A percentile compares a stretch with the other conserved stretches of the same genome.
Conservation (phyloP, 257 asterid species). For the Solanum rostratum region DNA sequence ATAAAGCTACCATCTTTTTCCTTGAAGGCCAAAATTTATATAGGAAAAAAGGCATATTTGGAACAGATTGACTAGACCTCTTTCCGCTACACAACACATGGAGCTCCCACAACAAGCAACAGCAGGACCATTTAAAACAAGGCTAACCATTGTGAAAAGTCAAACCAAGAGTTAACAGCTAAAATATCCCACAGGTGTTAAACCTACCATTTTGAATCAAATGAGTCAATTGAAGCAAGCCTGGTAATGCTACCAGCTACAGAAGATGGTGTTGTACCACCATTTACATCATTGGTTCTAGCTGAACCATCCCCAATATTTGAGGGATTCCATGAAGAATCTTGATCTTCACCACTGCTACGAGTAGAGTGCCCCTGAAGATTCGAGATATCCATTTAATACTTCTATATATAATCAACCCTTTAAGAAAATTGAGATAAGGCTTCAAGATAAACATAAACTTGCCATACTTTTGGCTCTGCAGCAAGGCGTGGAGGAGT, state of each 20-base stretch:
- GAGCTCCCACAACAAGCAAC: not conserved
- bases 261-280: conserved; percentile 38
- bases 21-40: not conserved
- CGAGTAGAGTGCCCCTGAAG: conserved; percentile 4
- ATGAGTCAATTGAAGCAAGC: conserved; percentile 96
- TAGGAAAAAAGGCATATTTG: not conserved
- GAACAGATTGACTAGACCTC: not conserved
- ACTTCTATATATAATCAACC: not conserved
- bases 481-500: conserved; percentile 69
- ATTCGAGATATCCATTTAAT: not conserved
- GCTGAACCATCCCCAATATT: conserved; percentile 60
- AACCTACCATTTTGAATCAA: conserved; percentile 88
- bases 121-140: not conserved
- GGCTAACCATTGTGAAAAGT: not conserved
- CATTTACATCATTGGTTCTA: conserved; percentile 43
- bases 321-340: conserved; percentile 69
- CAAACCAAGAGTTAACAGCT: not conserved
- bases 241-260: conserved; percentile 74
- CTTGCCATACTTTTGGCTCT: conserved; percentile 50
- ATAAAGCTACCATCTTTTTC: not conserved
- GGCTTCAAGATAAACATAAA: not conserved
- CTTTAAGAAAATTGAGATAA: not conserved
- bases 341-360: conserved; percentile 42
- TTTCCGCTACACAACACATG: not conserved
- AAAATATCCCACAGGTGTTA: not conserved